Conservation (phyloP, 2,329 filamentous ascomycete species). For the Phyllosticta ampelicida region DNA sequence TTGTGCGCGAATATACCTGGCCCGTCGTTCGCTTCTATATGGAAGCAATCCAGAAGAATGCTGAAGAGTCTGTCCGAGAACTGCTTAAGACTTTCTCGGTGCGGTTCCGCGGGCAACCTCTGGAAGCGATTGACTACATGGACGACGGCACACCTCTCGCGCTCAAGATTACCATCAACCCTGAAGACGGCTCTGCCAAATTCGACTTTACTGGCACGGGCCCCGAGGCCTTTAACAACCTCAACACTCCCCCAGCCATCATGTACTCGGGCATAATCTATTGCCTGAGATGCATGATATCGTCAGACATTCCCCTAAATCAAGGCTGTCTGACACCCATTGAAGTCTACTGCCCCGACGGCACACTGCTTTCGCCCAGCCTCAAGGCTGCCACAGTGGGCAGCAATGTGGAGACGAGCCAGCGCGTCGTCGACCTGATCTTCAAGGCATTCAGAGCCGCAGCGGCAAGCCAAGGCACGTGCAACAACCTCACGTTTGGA, state of each 20-base stretch:
- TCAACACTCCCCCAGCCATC: constrained; percentile 15
- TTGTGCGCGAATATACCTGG: constrained; percentile 27
- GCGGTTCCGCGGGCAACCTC: constrained; percentile 3
- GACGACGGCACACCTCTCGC: constrained; percentile 14
- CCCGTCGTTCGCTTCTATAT: constrained; percentile 32
- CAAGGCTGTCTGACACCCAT: constrained; percentile 30
- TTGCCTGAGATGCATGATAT: constrained; percentile 26
- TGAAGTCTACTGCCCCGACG: constrained; percentile 23
- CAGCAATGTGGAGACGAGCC: constrained; percentile 12
- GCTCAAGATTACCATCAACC: constrained; percentile 11
- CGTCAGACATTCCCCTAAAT: constrained; percentile 30
- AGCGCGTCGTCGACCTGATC: constrained; percentile 17
- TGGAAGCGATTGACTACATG: constrained; percentile 11
- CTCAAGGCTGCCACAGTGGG: constrained; percentile 22
- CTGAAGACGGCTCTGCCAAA: constrained; percentile 10
- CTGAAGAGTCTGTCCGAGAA: constrained; percentile 25
- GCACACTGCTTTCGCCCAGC: constrained; percentile 25
- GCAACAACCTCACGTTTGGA: constrained; percentile 18
- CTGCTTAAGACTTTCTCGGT: constrained; percentile 16
- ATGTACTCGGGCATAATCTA: constrained; percentile 49
- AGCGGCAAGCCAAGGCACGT: constrained; percentile 15
- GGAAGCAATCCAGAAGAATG: constrained; percentile 28
- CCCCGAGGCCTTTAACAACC: constrained; percentile 12
- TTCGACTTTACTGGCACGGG: constrained; percentile 15
- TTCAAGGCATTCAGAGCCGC: constrained; percentile 14